phyloP scores from a whole-genome alignment of 2,329 filamentous ascomycete species.

The Aspergillus sp. region DNA sequence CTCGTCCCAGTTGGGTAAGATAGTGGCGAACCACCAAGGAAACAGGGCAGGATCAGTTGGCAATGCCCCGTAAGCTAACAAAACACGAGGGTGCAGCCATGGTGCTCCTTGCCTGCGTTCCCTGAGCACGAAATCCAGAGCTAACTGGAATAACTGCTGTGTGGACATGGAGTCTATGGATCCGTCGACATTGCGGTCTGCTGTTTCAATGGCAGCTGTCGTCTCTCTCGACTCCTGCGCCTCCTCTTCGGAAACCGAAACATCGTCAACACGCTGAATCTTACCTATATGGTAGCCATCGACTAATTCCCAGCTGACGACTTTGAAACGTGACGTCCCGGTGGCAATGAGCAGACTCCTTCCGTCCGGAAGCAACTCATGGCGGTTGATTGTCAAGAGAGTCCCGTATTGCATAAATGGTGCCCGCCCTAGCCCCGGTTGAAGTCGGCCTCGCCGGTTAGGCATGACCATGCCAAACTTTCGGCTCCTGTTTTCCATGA shows the following conservation, averaged over 20 bases:
- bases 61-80: conserved; percentile 73
- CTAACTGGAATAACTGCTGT: conserved; percentile 64
- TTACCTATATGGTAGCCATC: conserved; percentile 80
- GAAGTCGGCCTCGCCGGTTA: conserved; percentile 54
- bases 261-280: conserved; percentile 75
- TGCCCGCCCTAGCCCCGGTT: conserved; percentile 53
- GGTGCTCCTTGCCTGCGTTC: conserved; percentile 69
- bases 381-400: conserved; percentile 71
- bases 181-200: conserved; percentile 21
- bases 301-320: conserved; percentile 60
- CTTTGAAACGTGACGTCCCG: conserved; percentile 74
- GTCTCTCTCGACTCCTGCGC: conserved; percentile 70
- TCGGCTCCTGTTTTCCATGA: conserved; percentile 65
- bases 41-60: conserved; percentile 75
- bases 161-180: conserved; percentile 61
- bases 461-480: conserved; percentile 86
- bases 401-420: conserved; percentile 76
- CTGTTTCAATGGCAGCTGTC: conserved; percentile 19
- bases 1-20: conserved; percentile 72
- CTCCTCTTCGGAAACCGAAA: conserved; percentile 80
- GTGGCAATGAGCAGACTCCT: conserved; percentile 77
- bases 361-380: conserved; percentile 74
- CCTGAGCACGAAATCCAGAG: conserved; percentile 65
- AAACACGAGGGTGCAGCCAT: conserved; percentile 72
- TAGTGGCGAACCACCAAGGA: conserved; percentile 87